A percentile compares a stretch with the other conserved stretches of the same genome.
phyloP scores from a whole-genome alignment of 1,284 basidiomycete species.

The Amylostereum areolatum region DNA sequence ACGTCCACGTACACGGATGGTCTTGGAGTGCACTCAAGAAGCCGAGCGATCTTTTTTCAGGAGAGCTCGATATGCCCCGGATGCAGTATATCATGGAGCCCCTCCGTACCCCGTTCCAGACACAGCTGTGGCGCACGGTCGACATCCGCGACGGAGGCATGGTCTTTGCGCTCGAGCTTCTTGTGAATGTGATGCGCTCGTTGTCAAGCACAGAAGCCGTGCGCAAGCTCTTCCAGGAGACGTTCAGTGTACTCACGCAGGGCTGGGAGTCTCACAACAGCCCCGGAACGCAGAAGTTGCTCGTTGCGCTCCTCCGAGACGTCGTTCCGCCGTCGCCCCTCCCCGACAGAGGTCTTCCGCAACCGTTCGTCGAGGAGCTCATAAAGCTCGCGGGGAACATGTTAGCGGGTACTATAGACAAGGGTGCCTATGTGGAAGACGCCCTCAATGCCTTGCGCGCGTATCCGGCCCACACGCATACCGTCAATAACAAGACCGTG shows the following conservation, averaged over 20 bases:
- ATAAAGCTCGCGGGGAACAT: conserved; percentile 4
- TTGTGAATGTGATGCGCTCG: conserved; percentile 4
- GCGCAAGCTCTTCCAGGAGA: not conserved
- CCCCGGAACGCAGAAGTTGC: conserved; percentile 1
- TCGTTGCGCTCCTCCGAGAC: conserved; percentile 5
- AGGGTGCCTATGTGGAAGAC: no score
- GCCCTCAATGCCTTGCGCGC: no score
- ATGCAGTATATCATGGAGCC: not conserved
- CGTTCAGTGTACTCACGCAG: conserved; percentile 3
- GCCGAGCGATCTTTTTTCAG: not conserved
- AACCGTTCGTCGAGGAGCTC: conserved; percentile 5
- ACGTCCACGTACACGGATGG: not conserved
- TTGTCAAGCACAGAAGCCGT: not conserved
- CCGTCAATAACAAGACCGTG: no score
- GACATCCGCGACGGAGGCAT: conserved; percentile 4
- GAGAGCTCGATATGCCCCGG: not conserved
- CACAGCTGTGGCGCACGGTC: not conserved
- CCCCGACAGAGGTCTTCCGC: not conserved
- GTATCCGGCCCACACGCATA: no score
- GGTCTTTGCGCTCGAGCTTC: conserved; percentile 7
- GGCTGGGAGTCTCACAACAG: not conserved
- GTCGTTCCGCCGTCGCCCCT: not conserved
- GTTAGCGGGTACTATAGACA: not conserved
- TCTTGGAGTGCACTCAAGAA: not conserved
- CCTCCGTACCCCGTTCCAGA: not conserved